Evolutionary conservation across 176 grass and related monocot species (phyloP).

Genomic region (Aegilops umbellulata): DNA sequence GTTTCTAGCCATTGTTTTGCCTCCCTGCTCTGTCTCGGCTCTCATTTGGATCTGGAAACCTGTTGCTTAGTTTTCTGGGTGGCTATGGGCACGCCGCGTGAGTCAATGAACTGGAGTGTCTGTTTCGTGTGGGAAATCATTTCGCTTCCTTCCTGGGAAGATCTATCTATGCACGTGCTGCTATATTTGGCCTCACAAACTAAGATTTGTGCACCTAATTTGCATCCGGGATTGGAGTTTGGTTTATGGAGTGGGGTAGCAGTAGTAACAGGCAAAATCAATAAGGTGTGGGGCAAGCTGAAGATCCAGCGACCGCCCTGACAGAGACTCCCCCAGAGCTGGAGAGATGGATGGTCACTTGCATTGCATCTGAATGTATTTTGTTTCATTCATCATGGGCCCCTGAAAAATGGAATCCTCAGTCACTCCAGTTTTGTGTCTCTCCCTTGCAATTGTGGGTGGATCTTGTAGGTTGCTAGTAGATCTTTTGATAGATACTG

Average conservation of each 20-base stretch:
- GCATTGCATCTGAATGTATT: neutral
- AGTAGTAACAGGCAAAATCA: neutral
- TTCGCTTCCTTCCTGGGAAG: neutral
- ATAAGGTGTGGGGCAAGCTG: constrained; percentile 10
- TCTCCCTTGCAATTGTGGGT: neutral
- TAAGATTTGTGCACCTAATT: neutral
- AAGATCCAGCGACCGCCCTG: constrained; percentile 24
- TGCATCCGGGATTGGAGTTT: neutral
- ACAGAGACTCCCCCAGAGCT: neutral
- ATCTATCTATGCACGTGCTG: neutral
- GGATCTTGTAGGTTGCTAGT: neutral
- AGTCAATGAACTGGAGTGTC: neutral
- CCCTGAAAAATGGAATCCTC: neutral
- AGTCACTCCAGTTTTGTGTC: neutral
- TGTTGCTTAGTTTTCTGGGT: neutral
- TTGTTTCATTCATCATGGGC: neutral
- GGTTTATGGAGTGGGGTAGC: neutral
- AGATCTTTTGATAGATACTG: neutral
- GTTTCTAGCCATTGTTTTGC: constrained; percentile 12
- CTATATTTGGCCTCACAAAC: neutral
- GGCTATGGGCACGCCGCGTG: neutral
- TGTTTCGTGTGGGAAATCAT: constrained; percentile 9
- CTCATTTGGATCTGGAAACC: constrained; percentile 5
- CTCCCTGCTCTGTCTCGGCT: neutral
- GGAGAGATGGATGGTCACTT: neutral